Evolutionary conservation across 805 yeast species (phyloP), one percentile per base, ranked within the genome.

Genomic region (Wickerhamomyces chaumierensis): DNA sequence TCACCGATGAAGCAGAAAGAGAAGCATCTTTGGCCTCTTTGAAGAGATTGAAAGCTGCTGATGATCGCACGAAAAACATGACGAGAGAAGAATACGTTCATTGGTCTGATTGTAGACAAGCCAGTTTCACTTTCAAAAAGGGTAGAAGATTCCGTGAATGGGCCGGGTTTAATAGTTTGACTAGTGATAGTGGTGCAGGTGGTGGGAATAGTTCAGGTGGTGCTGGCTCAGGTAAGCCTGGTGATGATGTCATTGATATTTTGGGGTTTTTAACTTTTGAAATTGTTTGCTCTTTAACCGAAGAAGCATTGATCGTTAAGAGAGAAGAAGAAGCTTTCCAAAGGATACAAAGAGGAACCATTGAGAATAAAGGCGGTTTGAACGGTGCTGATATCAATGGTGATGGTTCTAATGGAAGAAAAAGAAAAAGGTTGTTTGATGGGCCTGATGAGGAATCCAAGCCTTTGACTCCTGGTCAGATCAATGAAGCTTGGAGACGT

Each of bases 61-160:
- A 92, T 60, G 96, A 92, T 37, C 69, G 98, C 44, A 92, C 98
- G 0, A 75, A 69, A 46, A 73, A 81, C 48, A 92, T 92, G 98
- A 92, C 98, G 1, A 81, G 78, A 53, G 96, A 92, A 51, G 98
- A 92, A 56, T 92, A 92, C 53, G 98, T 88, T 15, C 98, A 92
- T 57, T 92, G 97, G 96, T 84, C 95, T 12, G 98, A 92, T 54
- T 92, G 98, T 61, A 74, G 98, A 44, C 98, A 92, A 58, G 97
- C 97, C 1, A 80, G 94, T 42, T 92, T 92, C 57, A 92, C 98
- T 1, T 92, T 87, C 52, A 71, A 96, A 48, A 92, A 92, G 57
- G 82, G 83, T n/a, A 87, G 87, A 56, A 66, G 96, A 52, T 92
- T 92, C 56, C 73, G 90, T 53, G 98, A 92, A 51, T 92, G 98